These are phyloP conservation scores for Neofusicoccum ribis DNA, from an alignment of 2,329 filamentous ascomycete species.

Conservation along the genomic window DNA sequence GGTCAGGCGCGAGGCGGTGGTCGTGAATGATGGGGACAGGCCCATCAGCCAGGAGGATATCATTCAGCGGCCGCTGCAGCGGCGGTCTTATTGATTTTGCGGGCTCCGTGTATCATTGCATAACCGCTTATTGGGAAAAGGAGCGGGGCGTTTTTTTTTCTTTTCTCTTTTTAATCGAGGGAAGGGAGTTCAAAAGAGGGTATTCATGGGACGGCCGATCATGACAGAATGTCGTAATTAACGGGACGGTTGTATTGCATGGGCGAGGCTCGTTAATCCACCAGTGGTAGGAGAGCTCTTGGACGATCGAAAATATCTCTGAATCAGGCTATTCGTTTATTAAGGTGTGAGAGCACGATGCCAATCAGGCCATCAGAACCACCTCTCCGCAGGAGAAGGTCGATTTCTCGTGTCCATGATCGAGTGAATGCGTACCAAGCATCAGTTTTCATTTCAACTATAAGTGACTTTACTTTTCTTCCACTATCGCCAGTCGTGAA, in stretches of 20 bases:
- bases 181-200: background rate
- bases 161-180: too few relatives aligned
- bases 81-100: background rate
- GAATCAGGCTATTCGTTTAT: too few relatives aligned
- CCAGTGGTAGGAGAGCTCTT: background rate
- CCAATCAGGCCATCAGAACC: too few relatives aligned
- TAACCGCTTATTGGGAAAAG: background rate
- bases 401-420: too few relatives aligned
- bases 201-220: background rate
- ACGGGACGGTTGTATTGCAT: background rate
- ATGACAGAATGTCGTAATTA: background rate
- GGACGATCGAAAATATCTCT: too few relatives aligned
- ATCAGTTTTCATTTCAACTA: too few relatives aligned
- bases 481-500: too few relatives aligned
- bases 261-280: background rate
- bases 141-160: background rate
- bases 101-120: background rate
- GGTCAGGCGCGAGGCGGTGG: conserved; percentile 82
- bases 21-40: conserved; percentile 80
- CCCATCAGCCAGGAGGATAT: conserved; percentile 76
- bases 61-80: conserved; percentile 55
- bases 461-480: too few relatives aligned
- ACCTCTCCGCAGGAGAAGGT: too few relatives aligned
- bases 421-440: too few relatives aligned
- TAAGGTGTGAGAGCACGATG: too few relatives aligned